Evolutionary conservation across 768 basidiomycete species (phyloP).

Genomic region (Leucocoprinus birnbaumii): DNA sequence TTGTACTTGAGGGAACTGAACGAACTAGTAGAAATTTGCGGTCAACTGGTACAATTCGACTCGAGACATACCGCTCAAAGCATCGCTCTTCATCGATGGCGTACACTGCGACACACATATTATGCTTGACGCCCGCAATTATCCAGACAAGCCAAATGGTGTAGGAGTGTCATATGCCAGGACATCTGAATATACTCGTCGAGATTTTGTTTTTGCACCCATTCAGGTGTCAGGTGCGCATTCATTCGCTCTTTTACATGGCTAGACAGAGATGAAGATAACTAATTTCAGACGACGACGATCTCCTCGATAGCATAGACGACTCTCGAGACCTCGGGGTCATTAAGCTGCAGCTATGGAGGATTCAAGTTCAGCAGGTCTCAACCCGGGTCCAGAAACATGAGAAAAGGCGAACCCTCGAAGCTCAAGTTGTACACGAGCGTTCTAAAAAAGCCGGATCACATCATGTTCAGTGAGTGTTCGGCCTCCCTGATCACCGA

Average conservation of each 20-base stretch:
- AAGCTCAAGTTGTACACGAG: constrained; percentile 28
- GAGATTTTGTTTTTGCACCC: constrained; percentile 27
- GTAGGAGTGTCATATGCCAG: constrained; percentile 25
- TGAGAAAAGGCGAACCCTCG: constrained; percentile 20
- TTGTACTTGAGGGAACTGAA: no score
- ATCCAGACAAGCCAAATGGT: constrained; percentile 20
- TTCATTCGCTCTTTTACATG: background rate
- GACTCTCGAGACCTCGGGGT: constrained; percentile 22
- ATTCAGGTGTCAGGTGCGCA: constrained; percentile 22
- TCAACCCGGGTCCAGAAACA: constrained; percentile 21
- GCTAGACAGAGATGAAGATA: background rate
- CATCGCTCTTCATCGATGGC: constrained; percentile 21
- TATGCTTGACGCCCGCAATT: constrained; percentile 20
- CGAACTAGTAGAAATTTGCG: constrained; percentile 19
- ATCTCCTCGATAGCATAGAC: constrained; percentile 19
- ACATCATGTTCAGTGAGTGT: constrained; percentile 27
- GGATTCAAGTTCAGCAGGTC: constrained; percentile 21
- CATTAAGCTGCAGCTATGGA: constrained; percentile 30
- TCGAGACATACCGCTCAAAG: constrained; percentile 20
- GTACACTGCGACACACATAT: constrained; percentile 24
- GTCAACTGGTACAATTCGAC: constrained; percentile 24
- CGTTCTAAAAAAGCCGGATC: constrained; percentile 30
- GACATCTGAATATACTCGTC: constrained; percentile 26
- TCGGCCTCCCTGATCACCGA: background rate
- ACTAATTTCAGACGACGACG: constrained; percentile 18